Conservation (phyloP, 805 yeast species). For the Komagataella kurtzmanii region DNA sequence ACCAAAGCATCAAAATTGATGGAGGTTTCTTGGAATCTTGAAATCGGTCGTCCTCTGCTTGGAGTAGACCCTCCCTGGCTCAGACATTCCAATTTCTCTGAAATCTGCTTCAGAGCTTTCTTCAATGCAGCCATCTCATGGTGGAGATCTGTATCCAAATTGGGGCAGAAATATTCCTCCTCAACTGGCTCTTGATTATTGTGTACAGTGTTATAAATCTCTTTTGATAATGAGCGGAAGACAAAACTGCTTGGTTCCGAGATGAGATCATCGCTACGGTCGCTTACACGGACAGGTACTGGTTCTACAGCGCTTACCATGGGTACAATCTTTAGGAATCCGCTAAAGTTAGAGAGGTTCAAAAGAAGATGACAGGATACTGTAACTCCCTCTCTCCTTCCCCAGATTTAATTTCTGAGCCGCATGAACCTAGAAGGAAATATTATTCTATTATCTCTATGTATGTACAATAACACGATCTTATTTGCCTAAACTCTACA, state of each 20-base stretch:
- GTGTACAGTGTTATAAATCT: background rate
- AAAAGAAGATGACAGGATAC: background rate
- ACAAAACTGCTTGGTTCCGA: background rate
- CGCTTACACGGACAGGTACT: background rate
- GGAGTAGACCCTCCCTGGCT: background rate
- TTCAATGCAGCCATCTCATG: background rate
- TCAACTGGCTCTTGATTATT: background rate
- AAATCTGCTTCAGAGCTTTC: background rate
- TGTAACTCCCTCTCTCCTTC: background rate
- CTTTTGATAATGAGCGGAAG: background rate
- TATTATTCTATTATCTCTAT: background rate
- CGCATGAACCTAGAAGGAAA: background rate
- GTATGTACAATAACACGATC: conserved; percentile 5
- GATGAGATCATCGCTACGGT: background rate
- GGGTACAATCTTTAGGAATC: background rate
- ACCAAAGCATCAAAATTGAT: background rate
- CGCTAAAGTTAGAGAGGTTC: background rate
- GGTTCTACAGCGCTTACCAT: background rate
- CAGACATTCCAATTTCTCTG: background rate
- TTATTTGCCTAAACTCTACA: conserved; percentile 15
- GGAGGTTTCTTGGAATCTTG: background rate
- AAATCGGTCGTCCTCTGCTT: background rate
- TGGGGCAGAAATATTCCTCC: background rate
- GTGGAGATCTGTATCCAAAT: background rate
- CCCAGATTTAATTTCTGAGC: background rate